Conservation (phyloP, 345 rosid genomes). For the Kernera saxatilis region DNA sequence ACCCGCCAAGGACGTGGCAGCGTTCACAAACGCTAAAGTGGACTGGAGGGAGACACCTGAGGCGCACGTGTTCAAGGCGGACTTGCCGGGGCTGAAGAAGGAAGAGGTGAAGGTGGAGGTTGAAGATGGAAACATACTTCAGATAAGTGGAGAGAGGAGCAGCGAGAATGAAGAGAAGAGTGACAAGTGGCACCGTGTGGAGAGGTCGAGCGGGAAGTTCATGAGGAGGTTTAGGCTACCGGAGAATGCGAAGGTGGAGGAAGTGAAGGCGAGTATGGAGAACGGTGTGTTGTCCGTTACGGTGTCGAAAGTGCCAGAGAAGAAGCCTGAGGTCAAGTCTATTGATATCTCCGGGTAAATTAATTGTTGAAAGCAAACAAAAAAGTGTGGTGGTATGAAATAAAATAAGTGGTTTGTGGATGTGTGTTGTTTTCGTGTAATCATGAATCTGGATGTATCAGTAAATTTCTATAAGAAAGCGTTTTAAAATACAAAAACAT, state of each 20-base stretch:
- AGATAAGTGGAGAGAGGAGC: slow-evolving; percentile 35
- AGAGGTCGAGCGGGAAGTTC: slow-evolving; percentile 32
- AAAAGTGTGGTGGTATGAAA: no score
- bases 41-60: slow-evolving; percentile 41
- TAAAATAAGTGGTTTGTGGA: no score
- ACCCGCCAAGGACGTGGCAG: slow-evolving; percentile 9
- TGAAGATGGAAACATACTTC: slow-evolving; percentile 30
- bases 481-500: no score
- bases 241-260: slow-evolving; percentile 26
- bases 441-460: no score
- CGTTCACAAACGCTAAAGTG: slow-evolving; percentile 22
- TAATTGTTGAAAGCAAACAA: no score
- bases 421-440: no score
- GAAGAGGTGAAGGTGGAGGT: slow-evolving; percentile 43
- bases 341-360: slow-evolving; percentile 37
- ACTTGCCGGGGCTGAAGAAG: slow-evolving; percentile 35
- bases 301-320: slow-evolving; percentile 27
- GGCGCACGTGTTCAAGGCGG: slow-evolving; percentile 35
- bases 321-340: slow-evolving; percentile 33
- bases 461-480: no score
- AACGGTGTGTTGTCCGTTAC: slow-evolving; percentile 25
- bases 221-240: slow-evolving; percentile 34
- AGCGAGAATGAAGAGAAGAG: slow-evolving; percentile 33
- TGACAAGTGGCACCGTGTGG: slow-evolving; percentile 40
- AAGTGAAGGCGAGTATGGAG: slow-evolving; percentile 34